Base-by-base conservation (phyloP, 139 green algal genomes). In the Closterium sp. region DNA sequence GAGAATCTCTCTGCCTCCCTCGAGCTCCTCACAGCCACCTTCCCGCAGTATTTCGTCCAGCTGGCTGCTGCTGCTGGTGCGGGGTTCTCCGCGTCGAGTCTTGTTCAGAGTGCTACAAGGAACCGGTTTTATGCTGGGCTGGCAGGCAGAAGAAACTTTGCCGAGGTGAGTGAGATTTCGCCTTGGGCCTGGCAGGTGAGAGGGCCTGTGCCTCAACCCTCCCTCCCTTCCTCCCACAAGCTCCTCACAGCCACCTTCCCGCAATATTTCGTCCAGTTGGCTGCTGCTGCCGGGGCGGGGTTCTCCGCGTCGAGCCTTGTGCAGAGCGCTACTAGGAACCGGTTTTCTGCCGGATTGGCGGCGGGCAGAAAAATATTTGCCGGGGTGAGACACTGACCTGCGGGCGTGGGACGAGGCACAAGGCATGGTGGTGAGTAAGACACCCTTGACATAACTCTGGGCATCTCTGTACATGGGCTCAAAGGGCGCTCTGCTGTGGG, bases 41-140 rank as follows among this genome's bases (percentile, higher is more conserved):
- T 91, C 32, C 89, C 92, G 30, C 70, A 91, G 11, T 32, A 88
- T 17, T 94, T 94, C 86, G 70, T 94, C 19, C 27, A 73, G 21
- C 31, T 94, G 17, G 92, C 31, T 19, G 85, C 89, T 28, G 70
- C 85, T 4, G 92, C 92, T 9, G 70, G 92, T 21, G 89, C 34
- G 19, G 89, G 79, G 24, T 84, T 84, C 32, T 85, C 89, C 0
- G 31, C 92, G 2, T 24, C 92, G 9, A 85, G 91, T 27, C 87
- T 94, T 45, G 92, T 94, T 22, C 86, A 94, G 87, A 30, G 62
- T 9, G 92, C 92, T 2, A 94, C 92, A 0, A 31, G 92, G 4
- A 93, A 42, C 42, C 93, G 73, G 70, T 94, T 94, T 84, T 91
- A 94, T 30, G 92, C 92, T 2, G 70, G 89, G 7, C 93, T 94